phyloP scores from a whole-genome alignment of 257 asterid species.

The Agastache rugosa region DNA sequence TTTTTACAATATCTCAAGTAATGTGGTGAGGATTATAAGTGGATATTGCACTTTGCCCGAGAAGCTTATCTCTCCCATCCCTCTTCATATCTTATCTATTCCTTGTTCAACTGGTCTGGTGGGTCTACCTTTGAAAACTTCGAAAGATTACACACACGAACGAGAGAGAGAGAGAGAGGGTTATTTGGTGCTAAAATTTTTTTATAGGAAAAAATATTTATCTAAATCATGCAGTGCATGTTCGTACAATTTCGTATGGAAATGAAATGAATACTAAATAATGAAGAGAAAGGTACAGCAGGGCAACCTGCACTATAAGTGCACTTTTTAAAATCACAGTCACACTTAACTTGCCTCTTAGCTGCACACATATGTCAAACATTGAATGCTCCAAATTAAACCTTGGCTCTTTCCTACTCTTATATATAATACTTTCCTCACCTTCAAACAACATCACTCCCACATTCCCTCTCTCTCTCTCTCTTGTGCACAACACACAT shows the following conservation, averaged over 20 bases:
- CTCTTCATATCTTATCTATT: slow-evolving; percentile 67
- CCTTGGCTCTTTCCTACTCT: slow-evolving; percentile 41
- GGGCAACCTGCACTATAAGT: slow-evolving; percentile 44
- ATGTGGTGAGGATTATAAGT: slow-evolving; percentile 44
- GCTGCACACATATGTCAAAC: slow-evolving; percentile 49
- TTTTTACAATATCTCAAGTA: slow-evolving; percentile 50
- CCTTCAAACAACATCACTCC: slow-evolving; percentile 46
- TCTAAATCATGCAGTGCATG: slow-evolving; percentile 54
- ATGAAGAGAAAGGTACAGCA: slow-evolving; percentile 50
- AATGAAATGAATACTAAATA: slow-evolving; percentile 35
- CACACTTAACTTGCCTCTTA: slow-evolving; percentile 55
- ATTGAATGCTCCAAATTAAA: slow-evolving; percentile 46
- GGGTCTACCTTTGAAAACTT: slow-evolving; percentile 50
- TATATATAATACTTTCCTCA: slow-evolving; percentile 60
- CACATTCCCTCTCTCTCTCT: slow-evolving; percentile 27
- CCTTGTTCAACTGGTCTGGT: slow-evolving; percentile 53
- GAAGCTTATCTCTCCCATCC: slow-evolving; percentile 72
- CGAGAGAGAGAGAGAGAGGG: slow-evolving; percentile 15
- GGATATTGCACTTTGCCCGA: slow-evolving; percentile 75
- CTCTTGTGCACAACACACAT: slow-evolving; percentile 3
- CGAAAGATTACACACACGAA: slow-evolving; percentile 42
- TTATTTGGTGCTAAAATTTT: slow-evolving; percentile 13
- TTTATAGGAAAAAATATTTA: slow-evolving; percentile 7
- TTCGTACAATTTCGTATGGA: slow-evolving; percentile 79
- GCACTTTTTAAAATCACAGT: slow-evolving; percentile 40